A percentile compares a stretch with the other conserved stretches of the same genome.
phyloP scores from a whole-genome alignment of 768 basidiomycete genomes.

The Dioszegia crocea region DNA sequence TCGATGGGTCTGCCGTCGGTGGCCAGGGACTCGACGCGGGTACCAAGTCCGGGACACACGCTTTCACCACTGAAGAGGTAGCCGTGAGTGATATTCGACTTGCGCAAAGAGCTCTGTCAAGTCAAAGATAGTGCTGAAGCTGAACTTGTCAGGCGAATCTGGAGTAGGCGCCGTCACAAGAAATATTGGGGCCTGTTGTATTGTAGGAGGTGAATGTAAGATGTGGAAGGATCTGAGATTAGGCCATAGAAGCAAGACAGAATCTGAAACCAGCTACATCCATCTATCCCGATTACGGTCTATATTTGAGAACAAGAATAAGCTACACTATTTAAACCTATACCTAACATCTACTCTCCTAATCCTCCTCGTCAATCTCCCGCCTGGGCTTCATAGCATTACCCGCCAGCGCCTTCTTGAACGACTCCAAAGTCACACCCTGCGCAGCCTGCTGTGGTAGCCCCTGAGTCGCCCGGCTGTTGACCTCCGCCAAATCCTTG shows the following conservation, averaged over 20 bases:
- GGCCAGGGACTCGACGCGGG: not conserved
- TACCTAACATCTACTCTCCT: not conserved
- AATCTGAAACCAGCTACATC: not conserved
- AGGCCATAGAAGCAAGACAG: too few relatives aligned
- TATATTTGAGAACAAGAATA: not conserved
- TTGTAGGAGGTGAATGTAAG: too few relatives aligned
- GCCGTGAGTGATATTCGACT: not conserved
- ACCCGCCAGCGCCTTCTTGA: conserved; percentile 46
- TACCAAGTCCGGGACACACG: not conserved
- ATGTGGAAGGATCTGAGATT: too few relatives aligned
- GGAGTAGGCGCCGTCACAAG: too few relatives aligned
- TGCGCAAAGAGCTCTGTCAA: too few relatives aligned
- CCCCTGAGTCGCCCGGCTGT: conserved; percentile 10
- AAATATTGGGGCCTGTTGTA: too few relatives aligned
- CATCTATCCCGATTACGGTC: conserved; percentile 6
- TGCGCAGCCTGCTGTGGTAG: conserved; percentile 10
- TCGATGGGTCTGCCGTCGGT: not conserved
- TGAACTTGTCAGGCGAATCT: too few relatives aligned
- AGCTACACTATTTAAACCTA: conserved; percentile 7
- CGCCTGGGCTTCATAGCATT: conserved; percentile 31
- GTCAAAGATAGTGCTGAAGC: too few relatives aligned
- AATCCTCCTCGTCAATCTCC: conserved; percentile 13
- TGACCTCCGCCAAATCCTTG: conserved; percentile 16
- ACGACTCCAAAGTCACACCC: conserved; percentile 41
- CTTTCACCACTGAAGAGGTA: conserved; percentile 5